Conservation (phyloP, 306 rosid species). For the Begonia peltatifolia region DNA sequence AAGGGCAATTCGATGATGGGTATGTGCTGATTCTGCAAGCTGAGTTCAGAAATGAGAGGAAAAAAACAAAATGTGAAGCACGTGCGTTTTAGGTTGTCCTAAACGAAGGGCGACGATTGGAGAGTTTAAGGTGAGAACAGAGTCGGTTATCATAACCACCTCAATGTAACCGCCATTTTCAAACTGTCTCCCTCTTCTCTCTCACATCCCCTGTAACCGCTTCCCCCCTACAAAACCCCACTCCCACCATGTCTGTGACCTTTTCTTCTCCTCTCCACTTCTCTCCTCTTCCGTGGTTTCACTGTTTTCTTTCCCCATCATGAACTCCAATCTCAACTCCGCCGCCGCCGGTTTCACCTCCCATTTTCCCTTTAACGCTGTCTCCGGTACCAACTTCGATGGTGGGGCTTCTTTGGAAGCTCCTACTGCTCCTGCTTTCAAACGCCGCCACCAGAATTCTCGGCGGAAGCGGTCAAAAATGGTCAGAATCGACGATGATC, state of each 20-base stretch:
- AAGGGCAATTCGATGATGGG: too few relatives aligned
- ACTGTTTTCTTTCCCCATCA: neutral
- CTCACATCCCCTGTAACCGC: neutral
- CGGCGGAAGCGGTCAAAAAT: slow-evolving; percentile 28
- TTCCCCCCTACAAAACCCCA: neutral
- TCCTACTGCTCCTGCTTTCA: neutral
- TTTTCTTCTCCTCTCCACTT: neutral
- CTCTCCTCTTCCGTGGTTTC: neutral
- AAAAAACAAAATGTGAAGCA: too few relatives aligned
- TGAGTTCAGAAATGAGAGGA: too few relatives aligned
- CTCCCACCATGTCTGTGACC: neutral
- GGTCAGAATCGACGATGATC: slow-evolving; percentile 3
- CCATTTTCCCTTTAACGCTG: slow-evolving; percentile 1
- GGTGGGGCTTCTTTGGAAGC: neutral
- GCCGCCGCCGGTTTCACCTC: neutral
- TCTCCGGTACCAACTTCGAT: neutral
- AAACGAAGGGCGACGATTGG: too few relatives aligned
- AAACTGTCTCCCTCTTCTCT: neutral
- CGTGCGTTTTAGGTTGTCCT: too few relatives aligned
- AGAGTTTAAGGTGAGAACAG: neutral
- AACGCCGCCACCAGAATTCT: slow-evolving; percentile 6
- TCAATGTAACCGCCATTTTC: neutral
- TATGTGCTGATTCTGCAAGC: too few relatives aligned
- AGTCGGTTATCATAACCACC: neutral
- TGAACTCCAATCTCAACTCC: neutral